Base-by-base conservation (phyloP, 306 rosid species). In the Trifolium repens region DNA sequence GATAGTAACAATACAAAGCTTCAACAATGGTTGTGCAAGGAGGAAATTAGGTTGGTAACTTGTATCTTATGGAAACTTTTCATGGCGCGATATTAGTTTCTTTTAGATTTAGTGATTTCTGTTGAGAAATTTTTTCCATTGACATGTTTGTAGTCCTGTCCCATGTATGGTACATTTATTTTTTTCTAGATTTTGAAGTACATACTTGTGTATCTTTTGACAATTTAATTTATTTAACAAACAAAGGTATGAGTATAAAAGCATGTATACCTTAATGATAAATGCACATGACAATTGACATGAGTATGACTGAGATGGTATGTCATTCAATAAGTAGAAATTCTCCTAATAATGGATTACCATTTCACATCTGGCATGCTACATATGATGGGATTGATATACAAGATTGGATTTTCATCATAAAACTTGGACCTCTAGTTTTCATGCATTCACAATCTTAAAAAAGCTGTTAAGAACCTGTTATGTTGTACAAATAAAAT, bases 31-130 rank as follows among this genome's bases (percentile, higher is more conserved):
- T 66, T 94, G 83, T 90, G 96, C 87, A 87, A 80, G 89, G 97
- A 94, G 90, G 99, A 94, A 85, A 77, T 94, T 75, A 88, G 99
- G 99, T 94, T 71, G 96, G 97, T 92, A 69, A 86, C 66, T 64
- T 35, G 17, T 79, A 17, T 61, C 68, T 32, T 73, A 5, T 77
- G 13, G 42, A 72, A 53, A 44, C n/a, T 50, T 61, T 80, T 78
- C 16, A 27, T 42, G 2, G 35, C 47, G 59, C 6, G 0, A 34
- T 42, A 11, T 55, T n/a, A 7, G 80, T 80, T 74, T 50, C 58
- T 69, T 75, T 27, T 37, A 15, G 22, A 58, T 5, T 19, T 46
- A 35, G 60, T 42, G 17, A 9, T 74, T 47, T 80, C 34, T 46
- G 79, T 58, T 72, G 32, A n/a, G 37, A 42, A 46, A 7, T 22